Conservation (phyloP, 2,329 filamentous ascomycete species). For the Cordyceps pruinosa region DNA sequence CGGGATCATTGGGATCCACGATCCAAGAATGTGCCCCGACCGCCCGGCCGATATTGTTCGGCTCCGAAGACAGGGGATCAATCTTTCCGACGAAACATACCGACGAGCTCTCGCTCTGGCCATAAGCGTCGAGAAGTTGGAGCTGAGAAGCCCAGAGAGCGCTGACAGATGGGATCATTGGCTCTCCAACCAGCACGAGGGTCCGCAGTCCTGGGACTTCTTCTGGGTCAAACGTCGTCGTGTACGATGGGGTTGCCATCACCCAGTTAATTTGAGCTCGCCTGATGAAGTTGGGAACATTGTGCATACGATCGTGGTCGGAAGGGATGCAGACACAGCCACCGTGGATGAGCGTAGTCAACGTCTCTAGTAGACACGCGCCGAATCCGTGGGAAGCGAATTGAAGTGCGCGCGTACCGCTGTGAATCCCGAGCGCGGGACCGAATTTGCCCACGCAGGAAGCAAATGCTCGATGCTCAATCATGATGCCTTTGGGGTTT, state of each 20-base stretch:
- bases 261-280: background rate
- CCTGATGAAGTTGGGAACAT: background rate
- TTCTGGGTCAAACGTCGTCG: background rate
- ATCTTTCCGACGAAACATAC: background rate
- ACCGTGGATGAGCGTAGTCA: conserved; percentile 16
- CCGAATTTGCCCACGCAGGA: conserved; percentile 15
- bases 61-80: background rate
- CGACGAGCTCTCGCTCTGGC: background rate
- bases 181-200: background rate
- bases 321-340: conserved; percentile 10
- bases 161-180: background rate
- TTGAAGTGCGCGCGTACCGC: conserved; percentile 14
- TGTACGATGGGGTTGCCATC: background rate
- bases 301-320: background rate
- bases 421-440: conserved; percentile 13
- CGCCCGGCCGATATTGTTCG: background rate
- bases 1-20: background rate
- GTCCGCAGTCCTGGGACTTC: background rate
- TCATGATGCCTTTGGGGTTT: conserved; percentile 20
- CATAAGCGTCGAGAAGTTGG: background rate
- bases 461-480: conserved; percentile 15
- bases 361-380: conserved; percentile 17
- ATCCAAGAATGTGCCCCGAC: background rate
- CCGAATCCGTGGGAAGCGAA: background rate
- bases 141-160: background rate